phyloP scores from a whole-genome alignment of 148 eudicot species.

The Amaranthus palmeri region DNA sequence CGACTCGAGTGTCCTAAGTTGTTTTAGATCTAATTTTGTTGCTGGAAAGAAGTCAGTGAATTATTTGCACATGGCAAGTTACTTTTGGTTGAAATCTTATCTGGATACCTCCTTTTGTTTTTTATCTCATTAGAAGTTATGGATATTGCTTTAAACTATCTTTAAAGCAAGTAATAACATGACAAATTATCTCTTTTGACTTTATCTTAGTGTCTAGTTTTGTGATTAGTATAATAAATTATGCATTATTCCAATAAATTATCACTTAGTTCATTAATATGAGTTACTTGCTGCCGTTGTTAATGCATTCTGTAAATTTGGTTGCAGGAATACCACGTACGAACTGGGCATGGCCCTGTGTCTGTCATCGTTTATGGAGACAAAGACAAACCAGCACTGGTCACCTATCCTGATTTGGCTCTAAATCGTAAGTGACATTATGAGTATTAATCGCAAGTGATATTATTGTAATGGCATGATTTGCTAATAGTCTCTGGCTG shows the following conservation, averaged over 20 bases:
- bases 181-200: slow-evolving; percentile 4
- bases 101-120: slow-evolving; percentile 24
- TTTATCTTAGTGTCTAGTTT: slow-evolving; percentile 6
- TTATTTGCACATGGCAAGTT: slow-evolving; percentile 35
- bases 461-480: slow-evolving; percentile 7
- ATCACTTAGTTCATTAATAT: slow-evolving; percentile 1
- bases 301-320: slow-evolving; percentile 10
- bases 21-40: slow-evolving; percentile 23
- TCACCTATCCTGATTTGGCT: slow-evolving; percentile 98
- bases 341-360: slow-evolving; percentile 68
- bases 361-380: slow-evolving; percentile 97
- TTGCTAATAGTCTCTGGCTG: neutral
- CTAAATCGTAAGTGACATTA: slow-evolving; percentile 66
- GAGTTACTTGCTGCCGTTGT: neutral
- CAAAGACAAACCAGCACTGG: slow-evolving; percentile 80
- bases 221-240: neutral
- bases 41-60: slow-evolving; percentile 23
- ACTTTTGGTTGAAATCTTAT: slow-evolving; percentile 28
- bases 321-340: slow-evolving; percentile 77
- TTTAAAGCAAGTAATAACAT: slow-evolving; percentile 6
- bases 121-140: slow-evolving; percentile 20
- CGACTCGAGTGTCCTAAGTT: slow-evolving; percentile 6
- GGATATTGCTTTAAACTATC: slow-evolving; percentile 1
- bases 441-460: neutral
- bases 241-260: neutral